Base-by-base conservation (phyloP, 2,329 filamentous ascomycete species). In the Incumbomyces delicatus region DNA sequence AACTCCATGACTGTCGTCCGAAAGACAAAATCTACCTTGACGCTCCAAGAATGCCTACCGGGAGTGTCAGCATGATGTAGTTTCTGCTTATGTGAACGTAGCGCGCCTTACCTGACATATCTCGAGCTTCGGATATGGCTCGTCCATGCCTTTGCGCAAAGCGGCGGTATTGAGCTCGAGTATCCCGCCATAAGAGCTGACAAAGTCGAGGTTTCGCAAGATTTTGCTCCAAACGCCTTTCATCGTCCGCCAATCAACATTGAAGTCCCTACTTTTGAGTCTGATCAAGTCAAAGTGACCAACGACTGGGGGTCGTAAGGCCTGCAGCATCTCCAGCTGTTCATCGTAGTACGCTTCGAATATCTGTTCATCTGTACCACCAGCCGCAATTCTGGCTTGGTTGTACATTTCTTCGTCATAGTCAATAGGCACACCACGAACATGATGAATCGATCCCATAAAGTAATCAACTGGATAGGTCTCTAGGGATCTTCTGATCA, bases 251-350 rank as follows among this genome's bases (percentile, higher is more conserved):
- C 87, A 71, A 53, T 81, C 78, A 33, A 75, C 64, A 41, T 76
- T 76, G 0, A 84, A 82, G 16, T 84, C 73, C 48, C 79, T 75
- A 57, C 85, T 88, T 62, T 92, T 74, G 53, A 98, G 68, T 11
- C 90, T 74, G 46, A 96, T 83, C 16, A 98, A 77, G 66, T 98
- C 92, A 62, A 98, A 94, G 67, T 98, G 92, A 0, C 89, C 92
- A 3, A 98, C 83, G 11, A 98, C 75, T 6, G 78, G 77, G 29
- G 92, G 92, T 55, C 71, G 70, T 53, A 95, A 65, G 6, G 76
- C 72, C 45, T 67, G 65, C 39, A 98, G 72, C 89, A 98, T 94
- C 16, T 80, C 78, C 50, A 76, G 75, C 69, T 96, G 92, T 55
- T 81, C 72, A 63, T 96, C 89, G 62, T 94, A 96, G 68, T 95